Evolutionary conservation across 495 filamentous ascomycete species (phyloP).

Genomic region (Hamigera avellanea): DNA sequence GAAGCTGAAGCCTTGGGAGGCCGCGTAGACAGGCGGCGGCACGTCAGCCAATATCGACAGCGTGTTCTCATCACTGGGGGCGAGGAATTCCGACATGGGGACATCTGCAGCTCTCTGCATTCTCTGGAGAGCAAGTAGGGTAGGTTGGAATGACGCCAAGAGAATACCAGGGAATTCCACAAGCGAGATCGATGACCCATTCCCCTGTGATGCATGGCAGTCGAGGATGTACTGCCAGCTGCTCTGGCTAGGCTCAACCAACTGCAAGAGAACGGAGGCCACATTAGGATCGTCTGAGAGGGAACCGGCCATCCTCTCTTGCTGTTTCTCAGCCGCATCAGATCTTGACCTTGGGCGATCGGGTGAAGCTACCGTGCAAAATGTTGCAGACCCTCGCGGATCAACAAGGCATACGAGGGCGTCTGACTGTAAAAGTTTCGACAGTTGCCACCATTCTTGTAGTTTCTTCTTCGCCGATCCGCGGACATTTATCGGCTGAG

Average conservation of each 20-base stretch:
- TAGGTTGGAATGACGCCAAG: constrained; percentile 49
- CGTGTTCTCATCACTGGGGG: constrained; percentile 21
- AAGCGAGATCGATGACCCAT: constrained; percentile 18
- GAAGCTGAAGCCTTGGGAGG: constrained; percentile 33
- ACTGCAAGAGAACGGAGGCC: neutral
- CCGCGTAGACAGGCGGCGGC: constrained; percentile 39
- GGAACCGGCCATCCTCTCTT: no score
- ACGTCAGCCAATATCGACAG: constrained; percentile 12
- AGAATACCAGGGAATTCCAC: constrained; percentile 59
- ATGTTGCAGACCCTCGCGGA: neutral
- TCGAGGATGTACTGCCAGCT: neutral
- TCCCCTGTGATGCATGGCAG: neutral
- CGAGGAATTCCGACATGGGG: constrained; percentile 50
- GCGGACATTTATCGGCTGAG: neutral
- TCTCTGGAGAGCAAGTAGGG: constrained; percentile 44
- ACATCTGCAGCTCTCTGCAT: constrained; percentile 37
- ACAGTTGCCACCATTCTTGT: neutral
- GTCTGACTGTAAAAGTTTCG: neutral
- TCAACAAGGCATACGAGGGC: neutral
- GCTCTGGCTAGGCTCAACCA: neutral
- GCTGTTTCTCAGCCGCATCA: neutral
- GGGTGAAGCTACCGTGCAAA: no score
- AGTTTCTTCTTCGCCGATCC: neutral
- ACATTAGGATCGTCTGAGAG: neutral
- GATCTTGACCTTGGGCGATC: no score